Conservation (phyloP, 2,329 filamentous ascomycete genomes). For the Xylaria sp. region DNA sequence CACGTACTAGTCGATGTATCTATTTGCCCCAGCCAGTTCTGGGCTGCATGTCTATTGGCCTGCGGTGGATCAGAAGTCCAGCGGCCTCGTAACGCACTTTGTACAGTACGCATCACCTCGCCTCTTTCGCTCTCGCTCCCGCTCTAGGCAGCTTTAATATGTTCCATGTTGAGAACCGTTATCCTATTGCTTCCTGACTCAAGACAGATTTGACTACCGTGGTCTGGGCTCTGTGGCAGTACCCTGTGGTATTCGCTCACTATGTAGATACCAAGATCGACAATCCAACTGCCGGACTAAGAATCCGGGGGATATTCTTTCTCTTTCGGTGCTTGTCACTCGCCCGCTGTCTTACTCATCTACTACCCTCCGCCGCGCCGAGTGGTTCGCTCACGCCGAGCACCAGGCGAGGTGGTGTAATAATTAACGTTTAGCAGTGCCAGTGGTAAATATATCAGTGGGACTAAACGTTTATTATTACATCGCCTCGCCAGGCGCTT, state of each 20-base stretch:
- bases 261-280: conserved; percentile 21
- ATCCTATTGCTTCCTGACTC: conserved; percentile 16
- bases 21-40: conserved; percentile 29
- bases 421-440: too few relatives aligned
- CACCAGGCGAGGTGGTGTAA: not conserved
- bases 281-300: conserved; percentile 27
- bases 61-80: conserved; percentile 33
- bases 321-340: conserved; percentile 31
- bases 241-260: conserved; percentile 16
- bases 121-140: conserved; percentile 33
- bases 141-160: conserved; percentile 26
- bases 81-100: conserved; percentile 32
- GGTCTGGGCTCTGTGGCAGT: conserved; percentile 9
- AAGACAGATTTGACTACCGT: not conserved
- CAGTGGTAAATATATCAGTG: too few relatives aligned
- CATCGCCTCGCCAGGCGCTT: not conserved
- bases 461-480: too few relatives aligned
- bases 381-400: conserved; percentile 37
- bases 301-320: conserved; percentile 35
- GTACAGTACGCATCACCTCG: conserved; percentile 27
- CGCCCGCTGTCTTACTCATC: conserved; percentile 38
- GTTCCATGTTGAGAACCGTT: conserved; percentile 21
- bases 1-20: not conserved
- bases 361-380: conserved; percentile 24
- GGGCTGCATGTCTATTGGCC: conserved; percentile 32